Evolutionary conservation across 177 flowering plant genomes (phyloP), one percentile per base, ranked within the genome.

Genomic region (Vitis hybrid): DNA sequence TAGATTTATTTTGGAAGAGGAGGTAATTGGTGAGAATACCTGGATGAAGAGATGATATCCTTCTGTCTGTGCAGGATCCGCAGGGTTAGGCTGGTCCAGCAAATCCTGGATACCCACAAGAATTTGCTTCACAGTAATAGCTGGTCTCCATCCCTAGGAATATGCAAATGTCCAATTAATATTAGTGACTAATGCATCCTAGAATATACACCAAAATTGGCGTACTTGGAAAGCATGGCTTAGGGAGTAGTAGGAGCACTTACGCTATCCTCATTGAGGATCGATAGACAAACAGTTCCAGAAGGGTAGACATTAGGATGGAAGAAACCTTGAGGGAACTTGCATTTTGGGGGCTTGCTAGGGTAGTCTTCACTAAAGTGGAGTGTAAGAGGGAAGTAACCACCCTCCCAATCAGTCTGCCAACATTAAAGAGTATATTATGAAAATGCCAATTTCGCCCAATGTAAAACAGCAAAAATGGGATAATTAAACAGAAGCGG

Each of bases 391-490:
- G 92, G 89, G 71, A 72, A 88, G 66, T 54, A 76, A 56, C 92
- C 92, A 62, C 88, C 90, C 74, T 88, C 92, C 92, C 92, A 88
- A 49, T 88, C 90, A 70, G 92, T 88, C 90, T 88, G 80, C 74
- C 74, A 73, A 18, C 34, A 67, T 34, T 11, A 23, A n/a, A 26
- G 2, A 45, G 13, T 18, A 61, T 51, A 19, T 50, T 26, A 62
- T 26, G 45, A 17, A 60, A 15, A 49, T 59, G 5, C 51, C 13
- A 39, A 39, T n/a, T 11, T 23, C 51, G 19, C 11, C 21, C 66
- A 60, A 30, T 15, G 6, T 19, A 59, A 19, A 48, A 32, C 18
- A 55, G 18, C 2, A 23, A 58, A 56, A 7, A 23, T 6, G 32
- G 11, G 52, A 23, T 21, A 56, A 45, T 11, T 12, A 70, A 18